Evolutionary conservation across 805 yeast genomes (phyloP), one percentile per base, ranked within the genome.

Genomic region (Candida loeiensis): DNA sequence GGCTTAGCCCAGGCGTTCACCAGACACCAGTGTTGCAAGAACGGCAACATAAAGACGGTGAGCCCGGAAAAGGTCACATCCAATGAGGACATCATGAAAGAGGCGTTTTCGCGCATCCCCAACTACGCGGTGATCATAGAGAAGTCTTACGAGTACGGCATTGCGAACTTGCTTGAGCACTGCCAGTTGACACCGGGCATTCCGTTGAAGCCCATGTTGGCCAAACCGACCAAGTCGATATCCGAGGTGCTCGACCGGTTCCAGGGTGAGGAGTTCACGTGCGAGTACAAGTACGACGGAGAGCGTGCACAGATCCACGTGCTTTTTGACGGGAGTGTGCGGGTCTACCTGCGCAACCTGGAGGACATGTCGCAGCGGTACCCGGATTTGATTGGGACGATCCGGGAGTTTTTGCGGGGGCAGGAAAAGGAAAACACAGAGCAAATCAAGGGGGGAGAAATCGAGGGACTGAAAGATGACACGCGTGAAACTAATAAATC

Each of bases 231-330:
- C 0, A 91, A 93, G 56, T 77, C 96, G 2, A 82, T 93, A 25
- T 77, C 85, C n/a, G 99, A 93, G 57, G 86, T 93, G 1, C 71
- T 93, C 45, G 96, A 93, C 58, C 71, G 95, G 41, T 90, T 93
- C 58, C 85, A 84, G 48, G 88, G 82, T 34, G 83, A 82, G 49
- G 77, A 77, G 43, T 93, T 93, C 56, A 90, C 97, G 0, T 91
- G 97, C 59, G 99, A 93, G 59, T 93, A 90, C 64, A 93, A 93
- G 56, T 93, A 93, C 55, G 99, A 93, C 59, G 99, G 99, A 33
- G 99, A 93, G 64, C 76, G 99, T 52, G 98, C 98, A 0, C 99
- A 93, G 59, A 82, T 93, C 8, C 99, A 93, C 61, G 61, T 83
- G 20, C 60, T 86, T 11, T 61, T 72, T 0, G 74, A 74, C 50